Evolutionary conservation across 2,329 filamentous ascomycete genomes (phyloP).

Genomic region (Xylaria multiplex): DNA sequence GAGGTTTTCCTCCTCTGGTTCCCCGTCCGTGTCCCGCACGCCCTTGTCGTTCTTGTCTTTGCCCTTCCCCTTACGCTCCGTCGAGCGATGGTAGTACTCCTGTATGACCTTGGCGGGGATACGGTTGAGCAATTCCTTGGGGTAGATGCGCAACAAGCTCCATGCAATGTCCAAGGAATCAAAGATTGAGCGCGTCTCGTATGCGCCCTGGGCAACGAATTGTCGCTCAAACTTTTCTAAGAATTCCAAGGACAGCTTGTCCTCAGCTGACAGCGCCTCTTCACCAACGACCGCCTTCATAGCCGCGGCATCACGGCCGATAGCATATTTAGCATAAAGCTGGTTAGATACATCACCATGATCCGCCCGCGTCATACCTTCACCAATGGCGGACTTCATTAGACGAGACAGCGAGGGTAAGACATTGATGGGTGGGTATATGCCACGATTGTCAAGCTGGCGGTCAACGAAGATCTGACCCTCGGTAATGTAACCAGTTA

Average conservation of each 20-base stretch:
- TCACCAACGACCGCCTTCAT: slow-evolving; percentile 99
- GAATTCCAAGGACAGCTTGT: slow-evolving; percentile 98
- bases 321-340: slow-evolving; percentile 99
- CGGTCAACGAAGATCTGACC: slow-evolving; percentile 98
- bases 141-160: slow-evolving; percentile 96
- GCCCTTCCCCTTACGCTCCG: slow-evolving; percentile 70
- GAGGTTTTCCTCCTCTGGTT: slow-evolving; percentile 65
- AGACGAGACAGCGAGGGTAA: slow-evolving; percentile 96
- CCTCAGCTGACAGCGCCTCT: slow-evolving; percentile 92
- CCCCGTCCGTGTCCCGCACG: slow-evolving; percentile 55
- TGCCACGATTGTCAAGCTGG: slow-evolving; percentile 91
- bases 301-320: slow-evolving; percentile 95
- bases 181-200: slow-evolving; percentile 90
- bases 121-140: slow-evolving; percentile 97
- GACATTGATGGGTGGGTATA: slow-evolving; percentile 99
- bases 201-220: slow-evolving; percentile 91
- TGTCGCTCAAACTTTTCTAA: slow-evolving; percentile 97
- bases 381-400: slow-evolving; percentile 99
- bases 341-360: slow-evolving; percentile 99
- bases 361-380: slow-evolving; percentile 95
- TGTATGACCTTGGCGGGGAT: slow-evolving; percentile 85
- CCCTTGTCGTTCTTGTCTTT: slow-evolving; percentile 60
- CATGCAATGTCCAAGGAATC: slow-evolving; percentile 96
- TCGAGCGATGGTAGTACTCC: slow-evolving; percentile 80
- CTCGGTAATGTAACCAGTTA: slow-evolving; percentile 99